Evolutionary conservation across 495 filamentous ascomycete genomes (phyloP), one percentile per base, ranked within the genome.

Genomic region (Aspergillus asperescens): DNA sequence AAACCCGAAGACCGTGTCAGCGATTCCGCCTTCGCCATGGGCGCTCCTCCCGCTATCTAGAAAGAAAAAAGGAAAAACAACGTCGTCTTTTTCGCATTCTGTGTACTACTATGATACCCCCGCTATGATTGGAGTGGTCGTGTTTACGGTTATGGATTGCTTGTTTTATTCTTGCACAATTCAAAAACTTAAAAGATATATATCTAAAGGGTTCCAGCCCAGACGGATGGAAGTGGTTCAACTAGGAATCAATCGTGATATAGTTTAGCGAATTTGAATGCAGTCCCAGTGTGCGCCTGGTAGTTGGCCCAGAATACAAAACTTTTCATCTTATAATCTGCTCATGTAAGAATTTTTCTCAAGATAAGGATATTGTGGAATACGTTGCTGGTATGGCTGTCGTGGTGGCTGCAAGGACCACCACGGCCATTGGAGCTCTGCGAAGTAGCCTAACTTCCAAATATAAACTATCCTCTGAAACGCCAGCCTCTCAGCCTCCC

Each of bases 1-100:
- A 87, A 87, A 45, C 78, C 80, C 38, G 84, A 86, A 53, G 86
- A 89, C 25, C 74, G 70, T 3, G 68, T 77, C 32, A 73, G 66
- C 43, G 74, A 76, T 53, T 75, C 77, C 8, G 76, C 76, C 24
- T 80, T 80, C 52, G 73, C 75, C 0, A 77, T 79, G 69, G 76
- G 72, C 44, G 73, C 76, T 12, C 69, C 72, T 27, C 67, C 71
- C 8, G 62, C 69, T 27, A 64, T 60, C 43, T 61, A 57, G 59
- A 13, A 15, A 1, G 1, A 34, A n/a, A 35, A 15, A 7, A 35
- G 16, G 4, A 31, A 31, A 12, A 12, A 7, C 9, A 31, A 5
- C 13, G 4, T 2, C 9, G 12, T 32, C 38, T n/a, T 31, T n/a
- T 5, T 27, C 39, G 7, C n/a, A 24, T 34, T 25, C 20, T 19